Conservation (phyloP, 495 filamentous ascomycete species). For the Podospora fimiseda region DNA sequence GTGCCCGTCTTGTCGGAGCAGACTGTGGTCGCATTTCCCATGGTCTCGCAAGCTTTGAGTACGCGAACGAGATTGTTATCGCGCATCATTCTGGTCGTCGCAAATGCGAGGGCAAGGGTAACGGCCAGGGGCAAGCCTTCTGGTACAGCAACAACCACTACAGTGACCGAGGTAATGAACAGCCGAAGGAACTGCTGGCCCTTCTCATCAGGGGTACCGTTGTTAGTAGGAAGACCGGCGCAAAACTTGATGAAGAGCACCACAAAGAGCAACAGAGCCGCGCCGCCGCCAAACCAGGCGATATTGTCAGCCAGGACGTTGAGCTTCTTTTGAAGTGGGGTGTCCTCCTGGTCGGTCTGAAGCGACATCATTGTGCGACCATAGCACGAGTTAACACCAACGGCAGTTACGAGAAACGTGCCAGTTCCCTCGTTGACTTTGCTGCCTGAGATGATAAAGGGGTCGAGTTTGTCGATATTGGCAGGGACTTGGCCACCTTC, state of each 20-base stretch:
- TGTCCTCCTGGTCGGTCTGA: conserved; percentile 81
- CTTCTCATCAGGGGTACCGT: conserved; percentile 58
- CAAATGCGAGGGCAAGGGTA: conserved; percentile 91
- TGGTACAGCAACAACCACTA: conserved; percentile 96
- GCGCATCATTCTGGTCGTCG: conserved; percentile 89
- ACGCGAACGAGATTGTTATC: conserved; percentile 92
- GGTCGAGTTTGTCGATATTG: conserved; percentile 72
- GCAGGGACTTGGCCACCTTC: conserved; percentile 38
- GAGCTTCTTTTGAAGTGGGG: conserved; percentile 85
- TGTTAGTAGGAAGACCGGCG: conserved; percentile 51
- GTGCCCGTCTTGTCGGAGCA: conserved; percentile 98
- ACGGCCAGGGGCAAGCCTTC: conserved; percentile 91
- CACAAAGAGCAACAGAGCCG: conserved; percentile 77
- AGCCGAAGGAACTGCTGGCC: conserved; percentile 84
- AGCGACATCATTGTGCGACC: conserved; percentile 94
- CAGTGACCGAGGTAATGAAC: conserved; percentile 92
- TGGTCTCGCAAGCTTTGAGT: conserved; percentile 88
- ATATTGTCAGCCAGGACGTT: conserved; percentile 85
- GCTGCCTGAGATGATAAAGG: conserved; percentile 88
- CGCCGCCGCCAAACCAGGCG: conserved; percentile 79
- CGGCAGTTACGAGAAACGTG: conserved; percentile 78
- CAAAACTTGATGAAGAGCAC: conserved; percentile 89
- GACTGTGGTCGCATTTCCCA: conserved; percentile 94
- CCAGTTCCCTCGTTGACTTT: conserved; percentile 90
- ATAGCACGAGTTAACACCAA: conserved; percentile 77